Conservation (phyloP, 352 stramenopile genomes). For the Phytophthora lateralis region DNA sequence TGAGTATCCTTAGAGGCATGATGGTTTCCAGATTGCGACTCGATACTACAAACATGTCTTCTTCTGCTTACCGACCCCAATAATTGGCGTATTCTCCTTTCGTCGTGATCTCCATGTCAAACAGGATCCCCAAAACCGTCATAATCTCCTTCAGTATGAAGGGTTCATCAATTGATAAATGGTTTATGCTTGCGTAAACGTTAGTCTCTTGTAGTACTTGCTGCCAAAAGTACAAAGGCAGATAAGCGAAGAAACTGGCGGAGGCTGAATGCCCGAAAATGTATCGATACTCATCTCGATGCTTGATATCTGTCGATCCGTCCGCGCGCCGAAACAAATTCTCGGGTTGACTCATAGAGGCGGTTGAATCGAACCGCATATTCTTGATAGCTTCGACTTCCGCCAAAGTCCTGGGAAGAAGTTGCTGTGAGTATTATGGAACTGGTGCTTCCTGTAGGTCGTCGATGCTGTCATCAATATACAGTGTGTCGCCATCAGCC, state of each 20-base stretch:
- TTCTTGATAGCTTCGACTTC: background rate
- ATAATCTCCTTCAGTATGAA: slow-evolving; percentile 20
- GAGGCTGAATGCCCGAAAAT: slow-evolving; percentile 11
- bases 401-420: background rate
- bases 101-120: slow-evolving; percentile 10
- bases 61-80: too few species aligned
- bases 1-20: too few species aligned
- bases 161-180: background rate
- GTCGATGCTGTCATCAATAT: background rate
- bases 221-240: slow-evolving; percentile 19
- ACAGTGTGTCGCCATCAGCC: background rate
- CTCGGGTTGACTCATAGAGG: background rate
- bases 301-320: background rate
- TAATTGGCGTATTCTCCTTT: slow-evolving; percentile 30
- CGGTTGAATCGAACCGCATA: background rate
- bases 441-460: background rate
- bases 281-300: background rate
- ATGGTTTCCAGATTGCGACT: too few species aligned
- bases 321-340: background rate
- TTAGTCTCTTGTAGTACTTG: slow-evolving; percentile 12
- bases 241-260: slow-evolving; percentile 34
- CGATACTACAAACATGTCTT: too few species aligned
- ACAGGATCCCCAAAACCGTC: slow-evolving; percentile 21
- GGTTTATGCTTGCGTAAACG: background rate
- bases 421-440: background rate